phyloP scores from a whole-genome alignment of 108 stramenopile genomes.

The Pseudonitzschia pungens region DNA sequence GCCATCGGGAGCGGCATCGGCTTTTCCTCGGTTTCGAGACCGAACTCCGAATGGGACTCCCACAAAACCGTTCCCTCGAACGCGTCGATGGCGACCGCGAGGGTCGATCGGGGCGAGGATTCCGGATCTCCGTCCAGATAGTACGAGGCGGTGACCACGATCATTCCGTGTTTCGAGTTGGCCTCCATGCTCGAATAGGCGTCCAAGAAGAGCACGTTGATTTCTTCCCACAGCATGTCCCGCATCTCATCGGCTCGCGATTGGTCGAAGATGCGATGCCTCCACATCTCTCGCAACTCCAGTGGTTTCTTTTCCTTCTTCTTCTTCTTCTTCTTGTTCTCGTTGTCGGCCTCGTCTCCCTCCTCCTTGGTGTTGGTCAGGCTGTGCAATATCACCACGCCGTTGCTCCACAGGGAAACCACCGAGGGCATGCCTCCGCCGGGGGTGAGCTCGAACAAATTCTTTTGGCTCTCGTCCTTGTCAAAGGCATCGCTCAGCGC shows the following conservation, averaged over 20 bases:
- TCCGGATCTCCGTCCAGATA: slow-evolving; percentile 13
- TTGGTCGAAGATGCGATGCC: slow-evolving; percentile 14
- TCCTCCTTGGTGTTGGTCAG: slow-evolving; percentile 40
- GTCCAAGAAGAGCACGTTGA: slow-evolving; percentile 39
- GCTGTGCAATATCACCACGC: slow-evolving; percentile 58
- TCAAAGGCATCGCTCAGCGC: slow-evolving; percentile 17
- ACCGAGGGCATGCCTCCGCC: slow-evolving; percentile 72
- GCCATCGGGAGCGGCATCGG: slow-evolving; percentile 25
- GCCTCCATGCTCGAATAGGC: slow-evolving; percentile 33
- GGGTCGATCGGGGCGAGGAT: slow-evolving; percentile 7
- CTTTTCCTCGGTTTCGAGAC: slow-evolving; percentile 14
- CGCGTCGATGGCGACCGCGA: slow-evolving; percentile 64
- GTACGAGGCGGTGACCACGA: slow-evolving; percentile 41
- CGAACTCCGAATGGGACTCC: slow-evolving; percentile 39
- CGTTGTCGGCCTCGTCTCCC: too few species aligned
- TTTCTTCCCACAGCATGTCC: slow-evolving; percentile 31
- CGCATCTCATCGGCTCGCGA: neutral
- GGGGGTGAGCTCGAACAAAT: slow-evolving; percentile 49
- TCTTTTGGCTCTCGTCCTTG: slow-evolving; percentile 17
- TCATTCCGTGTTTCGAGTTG: slow-evolving; percentile 36
- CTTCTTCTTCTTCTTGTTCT: neutral
- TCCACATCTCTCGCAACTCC: slow-evolving; percentile 41
- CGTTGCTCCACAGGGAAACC: slow-evolving; percentile 77
- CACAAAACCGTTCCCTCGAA: slow-evolving; percentile 60
- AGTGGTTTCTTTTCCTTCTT: slow-evolving; percentile 9